Evolutionary conservation across 2,329 filamentous ascomycete genomes (phyloP).

Genomic region (Monosporascus sp.): DNA sequence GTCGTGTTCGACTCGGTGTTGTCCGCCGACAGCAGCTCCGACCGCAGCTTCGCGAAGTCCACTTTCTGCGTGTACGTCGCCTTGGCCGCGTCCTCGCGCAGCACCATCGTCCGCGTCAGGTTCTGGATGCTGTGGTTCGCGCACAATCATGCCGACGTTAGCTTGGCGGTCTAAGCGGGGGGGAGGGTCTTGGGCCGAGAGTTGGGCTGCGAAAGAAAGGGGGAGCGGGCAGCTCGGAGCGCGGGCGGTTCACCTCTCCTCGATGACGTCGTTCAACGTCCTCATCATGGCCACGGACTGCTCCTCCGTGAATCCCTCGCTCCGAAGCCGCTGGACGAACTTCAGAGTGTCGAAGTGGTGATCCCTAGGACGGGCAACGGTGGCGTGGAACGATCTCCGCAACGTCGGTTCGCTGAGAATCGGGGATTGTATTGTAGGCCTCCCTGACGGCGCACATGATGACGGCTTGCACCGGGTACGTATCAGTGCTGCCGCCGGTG

Average conservation of each 20-base stretch:
- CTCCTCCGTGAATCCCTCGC: slow-evolving; percentile 91
- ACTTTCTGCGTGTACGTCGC: slow-evolving; percentile 84
- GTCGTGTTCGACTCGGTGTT: slow-evolving; percentile 87
- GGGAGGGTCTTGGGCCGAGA: neutral
- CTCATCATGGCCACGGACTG: slow-evolving; percentile 99
- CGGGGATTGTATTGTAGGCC: slow-evolving; percentile 6
- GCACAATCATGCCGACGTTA: neutral
- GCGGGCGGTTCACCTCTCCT: slow-evolving; percentile 62
- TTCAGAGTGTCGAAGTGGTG: slow-evolving; percentile 98
- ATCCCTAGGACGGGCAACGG: slow-evolving; percentile 58
- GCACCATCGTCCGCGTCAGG: slow-evolving; percentile 93
- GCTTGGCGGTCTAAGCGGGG: neutral
- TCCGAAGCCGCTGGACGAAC: slow-evolving; percentile 84
- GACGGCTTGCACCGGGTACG: slow-evolving; percentile 15
- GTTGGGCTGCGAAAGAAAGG: neutral
- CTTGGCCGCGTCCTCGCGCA: slow-evolving; percentile 86
- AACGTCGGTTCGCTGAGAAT: slow-evolving; percentile 25
- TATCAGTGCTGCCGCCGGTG: slow-evolving; percentile 15
- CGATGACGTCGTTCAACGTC: slow-evolving; percentile 91
- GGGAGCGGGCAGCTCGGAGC: neutral
- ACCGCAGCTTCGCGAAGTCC: slow-evolving; percentile 94
- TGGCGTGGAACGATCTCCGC: slow-evolving; percentile 61
- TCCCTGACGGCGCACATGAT: slow-evolving; percentile 4
- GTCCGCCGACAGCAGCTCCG: slow-evolving; percentile 87
- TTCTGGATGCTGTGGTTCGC: slow-evolving; percentile 71